phyloP scores from a whole-genome alignment of 345 rosid species.

The Capsella bursapastoris region DNA sequence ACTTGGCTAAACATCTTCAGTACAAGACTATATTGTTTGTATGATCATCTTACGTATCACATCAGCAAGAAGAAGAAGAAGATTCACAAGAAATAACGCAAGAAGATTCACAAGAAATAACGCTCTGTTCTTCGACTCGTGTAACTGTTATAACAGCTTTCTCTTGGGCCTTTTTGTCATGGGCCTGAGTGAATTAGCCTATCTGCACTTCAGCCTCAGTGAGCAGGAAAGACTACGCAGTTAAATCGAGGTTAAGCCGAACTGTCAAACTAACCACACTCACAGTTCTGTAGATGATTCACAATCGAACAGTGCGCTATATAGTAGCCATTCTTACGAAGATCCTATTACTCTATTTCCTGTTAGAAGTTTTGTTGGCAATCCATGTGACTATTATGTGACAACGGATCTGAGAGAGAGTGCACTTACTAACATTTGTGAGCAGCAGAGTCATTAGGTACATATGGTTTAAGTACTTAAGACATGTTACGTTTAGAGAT shows the following conservation, averaged over 20 bases:
- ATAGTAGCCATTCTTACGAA: neutral
- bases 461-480: neutral
- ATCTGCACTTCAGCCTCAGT: neutral
- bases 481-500: neutral
- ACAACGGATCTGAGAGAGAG: neutral
- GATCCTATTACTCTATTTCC: neutral
- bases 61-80: neutral
- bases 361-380: neutral
- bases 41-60: neutral
- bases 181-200: slow-evolving; percentile 6
- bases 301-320: neutral
- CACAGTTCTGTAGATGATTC: neutral
- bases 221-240: neutral
- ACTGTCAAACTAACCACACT: neutral
- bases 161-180: neutral
- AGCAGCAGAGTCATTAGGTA: neutral
- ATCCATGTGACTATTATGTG: neutral
- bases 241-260: neutral
- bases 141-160: neutral
- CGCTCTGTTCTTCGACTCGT: neutral
- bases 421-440: neutral
- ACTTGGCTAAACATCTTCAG: neutral
- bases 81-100: neutral
- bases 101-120: neutral
- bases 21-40: neutral